Evolutionary conservation across 441 rosid genomes (phyloP).

Genomic region (Bruguiera hainesii): DNA sequence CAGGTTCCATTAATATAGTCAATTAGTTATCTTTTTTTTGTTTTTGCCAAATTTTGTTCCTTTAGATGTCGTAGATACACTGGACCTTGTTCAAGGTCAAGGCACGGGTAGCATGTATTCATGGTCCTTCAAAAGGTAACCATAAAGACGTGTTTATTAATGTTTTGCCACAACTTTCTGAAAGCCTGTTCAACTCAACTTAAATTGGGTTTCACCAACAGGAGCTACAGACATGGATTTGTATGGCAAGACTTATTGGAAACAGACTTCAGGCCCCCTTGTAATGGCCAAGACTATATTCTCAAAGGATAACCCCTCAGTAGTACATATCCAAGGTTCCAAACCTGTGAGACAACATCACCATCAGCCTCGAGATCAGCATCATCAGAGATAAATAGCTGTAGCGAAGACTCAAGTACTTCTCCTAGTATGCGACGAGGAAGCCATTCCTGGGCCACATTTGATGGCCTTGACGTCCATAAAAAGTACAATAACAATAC

Average conservation of each 20-base stretch:
- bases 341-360: neutral
- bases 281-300: conserved; percentile 71
- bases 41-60: neutral
- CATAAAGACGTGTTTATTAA: neutral
- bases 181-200: neutral
- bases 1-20: neutral
- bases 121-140: conserved; percentile 83
- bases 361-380: neutral
- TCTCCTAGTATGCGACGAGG: neutral
- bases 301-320: conserved; percentile 54
- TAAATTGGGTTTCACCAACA: conserved; percentile 16
- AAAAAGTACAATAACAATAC: neutral
- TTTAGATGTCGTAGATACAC: conserved; percentile 63
- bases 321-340: neutral
- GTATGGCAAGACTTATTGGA: conserved; percentile 83
- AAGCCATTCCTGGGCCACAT: neutral
- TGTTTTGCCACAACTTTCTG: neutral
- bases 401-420: neutral
- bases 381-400: neutral
- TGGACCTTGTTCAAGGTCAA: conserved; percentile 67
- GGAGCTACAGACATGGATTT: conserved; percentile 76
- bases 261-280: conserved; percentile 56
- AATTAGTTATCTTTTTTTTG: neutral
- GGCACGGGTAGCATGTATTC: conserved; percentile 73
- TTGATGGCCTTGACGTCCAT: neutral